Base-by-base conservation (phyloP, 1,284 basidiomycete genomes). In the Trichosporon coremiiforme region DNA sequence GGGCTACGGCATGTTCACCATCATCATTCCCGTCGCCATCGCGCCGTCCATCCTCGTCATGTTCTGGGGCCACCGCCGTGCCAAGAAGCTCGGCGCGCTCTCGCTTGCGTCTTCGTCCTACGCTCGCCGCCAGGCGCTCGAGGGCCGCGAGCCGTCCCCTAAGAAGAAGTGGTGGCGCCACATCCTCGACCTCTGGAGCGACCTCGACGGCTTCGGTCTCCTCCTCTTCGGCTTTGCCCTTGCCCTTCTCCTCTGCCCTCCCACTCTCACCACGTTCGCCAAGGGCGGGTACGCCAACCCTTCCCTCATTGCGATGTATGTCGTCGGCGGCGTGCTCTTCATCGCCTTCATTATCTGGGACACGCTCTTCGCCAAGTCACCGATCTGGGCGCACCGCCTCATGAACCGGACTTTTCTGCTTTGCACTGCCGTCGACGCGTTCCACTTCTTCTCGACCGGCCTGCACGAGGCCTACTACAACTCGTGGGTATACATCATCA, bases 221-320 rank as follows among this genome's bases (percentile, higher is more conserved):
- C 45, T 89, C 35, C 86, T 92, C 45, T 86, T 92, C 50, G 90
- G 87, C 2, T 82, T 87, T 13, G 87, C 87, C 0, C 82, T 90
- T 35, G 86, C 87, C 2, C 83, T 91, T 15, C 87, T 91, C 69
- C 86, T 93, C 4, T 84, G 91, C 5, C 91, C 91, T 1, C 82
- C 91, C 31, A 90, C 90, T 0, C 83, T 92, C 35, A 83, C 82
- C 4, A 80, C 84, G 29, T 80, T 79, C 17, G 86, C 86, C 1
- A 82, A 83, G 4, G 83, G 82, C 31, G 77, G 78, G 25, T 83
- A 81, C 80, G 75, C 76, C 64, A 82, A 76, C 65, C 79, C 82
- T 10, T 81, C 50, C 12, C 66, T 73, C 22, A 73, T 82, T 60
- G 80, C 76, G 63, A 84, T 86, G 81, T 76, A 85, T 65, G 77